Percentiles rank a stretch among this genome's conserved stretches.
These are phyloP conservation scores for Gossypium turneri DNA, from an alignment of 345 rosid genomes.

Conservation along the genomic window DNA sequence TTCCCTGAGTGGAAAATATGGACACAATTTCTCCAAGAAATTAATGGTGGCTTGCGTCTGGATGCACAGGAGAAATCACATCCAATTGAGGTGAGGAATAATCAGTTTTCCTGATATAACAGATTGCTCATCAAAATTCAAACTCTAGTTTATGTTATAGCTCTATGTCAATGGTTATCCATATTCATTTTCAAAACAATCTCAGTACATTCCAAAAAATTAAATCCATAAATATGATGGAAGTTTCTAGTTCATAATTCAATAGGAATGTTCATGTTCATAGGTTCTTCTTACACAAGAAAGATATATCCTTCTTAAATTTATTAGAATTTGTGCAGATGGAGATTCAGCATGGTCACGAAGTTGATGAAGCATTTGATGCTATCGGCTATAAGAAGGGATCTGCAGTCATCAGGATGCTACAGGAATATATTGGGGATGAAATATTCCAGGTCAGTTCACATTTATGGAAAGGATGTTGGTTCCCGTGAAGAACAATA, in stretches of 20 bases:
- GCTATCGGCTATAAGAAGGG: slow-evolving; percentile 91
- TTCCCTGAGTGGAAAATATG: slow-evolving; percentile 97
- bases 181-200: not conserved
- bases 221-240: not conserved
- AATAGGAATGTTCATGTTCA: not conserved
- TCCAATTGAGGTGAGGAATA: slow-evolving; percentile 84
- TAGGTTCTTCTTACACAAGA: not conserved
- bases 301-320: not conserved
- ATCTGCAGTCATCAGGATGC: slow-evolving; percentile 89
- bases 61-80: slow-evolving; percentile 94
- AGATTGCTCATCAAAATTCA: not conserved
- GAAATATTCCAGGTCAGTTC: slow-evolving; percentile 73
- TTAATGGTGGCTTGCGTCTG: slow-evolving; percentile 72
- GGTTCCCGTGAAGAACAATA: not conserved
- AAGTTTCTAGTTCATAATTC: not conserved
- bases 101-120: not conserved
- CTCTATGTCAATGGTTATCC: no score
- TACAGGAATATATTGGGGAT: slow-evolving; percentile 91
- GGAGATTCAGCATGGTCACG: slow-evolving; percentile 78
- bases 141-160: no score
- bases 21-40: slow-evolving; percentile 93
- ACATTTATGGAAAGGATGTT: not conserved
- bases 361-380: slow-evolving; percentile 89
- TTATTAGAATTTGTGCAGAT: slow-evolving; percentile 36
- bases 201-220: not conserved